Base-by-base conservation (phyloP, 1,284 basidiomycete species). In the Lignosus rhinocerotis region DNA sequence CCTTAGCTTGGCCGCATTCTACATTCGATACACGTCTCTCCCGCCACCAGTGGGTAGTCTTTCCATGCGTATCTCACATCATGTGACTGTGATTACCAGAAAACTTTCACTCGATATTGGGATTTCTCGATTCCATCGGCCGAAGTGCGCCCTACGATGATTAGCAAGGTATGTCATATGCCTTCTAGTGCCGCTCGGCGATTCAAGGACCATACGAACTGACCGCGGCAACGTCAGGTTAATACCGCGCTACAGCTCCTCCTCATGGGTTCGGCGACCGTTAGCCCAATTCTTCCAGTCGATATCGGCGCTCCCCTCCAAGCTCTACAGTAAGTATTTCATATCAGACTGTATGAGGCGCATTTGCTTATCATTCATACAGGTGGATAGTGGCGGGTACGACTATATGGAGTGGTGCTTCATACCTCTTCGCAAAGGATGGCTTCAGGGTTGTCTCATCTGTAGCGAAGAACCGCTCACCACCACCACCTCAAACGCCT, bases 51-150 rank as follows among this genome's bases (percentile, higher is more conserved):
- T 95, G 75, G 64, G 91, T 62, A 7, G 0, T 5, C 17, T 38
- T 50, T 11, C 34, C 49, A 25, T 17, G 34, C 31, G 10, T 33
- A 16, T 39, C n/a, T 10, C 50, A 11, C 51, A 51, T 56, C 55
- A 48, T 53, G 48, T 59, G 30, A 53, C 61, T 48, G 62, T 32
- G 5, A 31, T 56, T 21, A 39, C 11, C 67, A 95, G 92, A 96
- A 96, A 88, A 98, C 95, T 0, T 87, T 94, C 68, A 72, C 78
- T 47, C 84, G 96, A 39, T 99, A 98, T 74, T 98, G 94, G 88
- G 93, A 98, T 72, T 93, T 96, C 59, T 91, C 91, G 12, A 87
- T 98, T 60, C 95, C 96, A 1, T 95, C 93, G 0, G 96, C 94
- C 0, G 94, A 96, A 72, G 94, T 98, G 7, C 85, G 85, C 31